Evolutionary conservation across 2,329 filamentous ascomycete species (phyloP).

Genomic region (Penicillium sp.): DNA sequence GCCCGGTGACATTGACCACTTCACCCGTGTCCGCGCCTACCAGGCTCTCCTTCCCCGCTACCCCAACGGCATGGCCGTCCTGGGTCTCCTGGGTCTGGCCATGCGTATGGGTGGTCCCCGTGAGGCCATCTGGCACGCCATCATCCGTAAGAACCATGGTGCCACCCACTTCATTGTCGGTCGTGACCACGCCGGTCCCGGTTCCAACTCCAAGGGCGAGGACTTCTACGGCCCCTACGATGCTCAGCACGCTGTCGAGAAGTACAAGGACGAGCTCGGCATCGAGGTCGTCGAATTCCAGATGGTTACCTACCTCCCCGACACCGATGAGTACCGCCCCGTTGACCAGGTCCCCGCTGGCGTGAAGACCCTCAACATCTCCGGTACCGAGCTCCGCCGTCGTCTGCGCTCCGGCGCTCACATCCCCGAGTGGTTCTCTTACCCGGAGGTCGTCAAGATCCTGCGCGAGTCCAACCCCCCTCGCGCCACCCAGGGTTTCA

Average conservation of each 20-base stretch:
- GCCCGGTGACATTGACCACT: conserved; percentile 98
- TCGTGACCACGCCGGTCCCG: conserved; percentile 92
- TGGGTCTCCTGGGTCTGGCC: conserved; percentile 86
- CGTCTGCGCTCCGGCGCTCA: conserved; percentile 84
- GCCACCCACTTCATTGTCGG: conserved; percentile 99
- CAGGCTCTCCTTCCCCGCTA: conserved; percentile 92
- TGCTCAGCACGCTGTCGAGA: conserved; percentile 89
- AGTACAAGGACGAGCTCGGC: conserved; percentile 91
- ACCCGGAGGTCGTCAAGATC: conserved; percentile 94
- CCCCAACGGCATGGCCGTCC: conserved; percentile 96
- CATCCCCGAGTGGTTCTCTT: conserved; percentile 99
- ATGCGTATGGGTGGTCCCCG: conserved; percentile 99
- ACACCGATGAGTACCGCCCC: conserved; percentile 91
- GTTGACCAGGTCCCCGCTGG: conserved; percentile 80
- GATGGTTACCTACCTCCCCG: conserved; percentile 98
- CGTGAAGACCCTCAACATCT: conserved; percentile 78
- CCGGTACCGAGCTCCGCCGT: conserved; percentile 79
- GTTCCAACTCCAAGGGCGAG: conserved; percentile 93
- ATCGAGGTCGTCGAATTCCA: conserved; percentile 99
- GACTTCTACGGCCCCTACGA: conserved; percentile 99
- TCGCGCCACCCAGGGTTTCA: conserved; percentile 87
- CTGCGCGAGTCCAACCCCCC: conserved; percentile 93
- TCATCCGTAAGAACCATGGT: conserved; percentile 99
- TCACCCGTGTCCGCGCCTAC: conserved; percentile 97
- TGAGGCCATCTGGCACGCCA: conserved; percentile 98